Percentiles rank a stretch among this genome's conserved stretches.
phyloP scores from a whole-genome alignment of 345 rosid genomes.

The Stellera chamaejasme region DNA sequence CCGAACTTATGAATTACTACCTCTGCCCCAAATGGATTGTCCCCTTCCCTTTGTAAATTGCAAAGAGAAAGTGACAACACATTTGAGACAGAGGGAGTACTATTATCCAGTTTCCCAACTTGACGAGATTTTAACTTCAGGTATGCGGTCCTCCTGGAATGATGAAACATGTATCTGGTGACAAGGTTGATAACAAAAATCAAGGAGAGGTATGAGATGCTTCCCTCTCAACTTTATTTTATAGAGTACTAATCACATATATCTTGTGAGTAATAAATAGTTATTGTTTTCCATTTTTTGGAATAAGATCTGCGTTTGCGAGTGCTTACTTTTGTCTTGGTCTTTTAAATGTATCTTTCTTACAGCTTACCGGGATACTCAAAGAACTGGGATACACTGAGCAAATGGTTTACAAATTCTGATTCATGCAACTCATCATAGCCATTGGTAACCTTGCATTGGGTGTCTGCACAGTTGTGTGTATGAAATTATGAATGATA shows the following conservation, averaged over 20 bases:
- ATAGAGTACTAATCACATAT: no score
- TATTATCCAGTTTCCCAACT: no score
- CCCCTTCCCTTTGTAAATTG: no score
- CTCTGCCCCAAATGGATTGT: no score
- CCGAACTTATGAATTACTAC: no score
- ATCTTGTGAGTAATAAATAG: no score
- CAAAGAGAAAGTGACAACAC: no score
- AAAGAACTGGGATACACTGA: slow-evolving; percentile 82
- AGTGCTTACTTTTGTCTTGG: not conserved
- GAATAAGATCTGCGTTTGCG: no score
- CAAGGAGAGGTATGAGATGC: slow-evolving; percentile 76
- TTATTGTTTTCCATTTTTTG: no score
- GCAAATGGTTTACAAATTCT: slow-evolving; percentile 94
- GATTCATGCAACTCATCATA: slow-evolving; percentile 11
- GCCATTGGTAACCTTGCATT: not conserved
- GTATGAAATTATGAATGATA: no score
- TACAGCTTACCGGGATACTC: slow-evolving; percentile 78
- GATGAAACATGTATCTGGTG: slow-evolving; percentile 92
- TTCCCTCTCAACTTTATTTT: not conserved
- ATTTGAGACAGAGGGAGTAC: no score
- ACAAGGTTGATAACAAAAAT: slow-evolving; percentile 71
- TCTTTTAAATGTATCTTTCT: slow-evolving; percentile 2
- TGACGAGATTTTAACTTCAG: slow-evolving; percentile 22
- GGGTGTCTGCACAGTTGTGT: no score
- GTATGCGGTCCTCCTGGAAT: slow-evolving; percentile 97